A percentile compares a stretch with the other conserved stretches of the same genome.
These are phyloP conservation scores for Aquilaria yunnanensis DNA, from an alignment of 345 rosid species.

Conservation along the genomic window DNA sequence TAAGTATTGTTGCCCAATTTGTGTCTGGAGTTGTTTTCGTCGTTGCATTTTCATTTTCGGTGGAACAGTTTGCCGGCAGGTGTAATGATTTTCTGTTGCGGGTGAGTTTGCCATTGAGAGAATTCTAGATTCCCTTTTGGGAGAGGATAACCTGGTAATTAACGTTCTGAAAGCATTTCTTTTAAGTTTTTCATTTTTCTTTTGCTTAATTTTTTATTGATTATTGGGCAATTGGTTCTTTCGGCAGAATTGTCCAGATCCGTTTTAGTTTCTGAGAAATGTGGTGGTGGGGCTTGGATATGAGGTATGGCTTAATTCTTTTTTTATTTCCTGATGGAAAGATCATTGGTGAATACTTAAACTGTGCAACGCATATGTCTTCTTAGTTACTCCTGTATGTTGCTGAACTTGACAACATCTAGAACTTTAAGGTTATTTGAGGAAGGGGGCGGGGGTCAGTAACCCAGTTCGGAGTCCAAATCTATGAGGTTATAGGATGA, in stretches of 20 bases:
- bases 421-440: too few relatives aligned
- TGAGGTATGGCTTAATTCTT: slow-evolving; percentile 38
- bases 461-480: too few relatives aligned
- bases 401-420: too few relatives aligned
- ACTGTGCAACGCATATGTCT: too few relatives aligned
- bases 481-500: too few relatives aligned
- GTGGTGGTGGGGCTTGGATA: slow-evolving; percentile 58
- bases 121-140: slow-evolving; percentile 35
- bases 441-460: too few relatives aligned
- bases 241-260: slow-evolving; percentile 65
- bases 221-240: slow-evolving; percentile 4
- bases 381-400: too few relatives aligned
- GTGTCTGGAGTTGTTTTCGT: neutral
- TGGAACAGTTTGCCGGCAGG: slow-evolving; percentile 5
- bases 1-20: neutral
- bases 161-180: neutral
- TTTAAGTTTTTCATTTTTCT: neutral
- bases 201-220: neutral
- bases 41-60: neutral
- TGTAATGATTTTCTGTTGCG: slow-evolving; percentile 21
- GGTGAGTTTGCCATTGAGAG: slow-evolving; percentile 75
- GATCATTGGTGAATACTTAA: too few relatives aligned
- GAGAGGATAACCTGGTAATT: slow-evolving; percentile 44
- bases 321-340: neutral
- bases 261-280: slow-evolving; percentile 55